Conservation (phyloP, 768 basidiomycete genomes). For the Suillus paluster region DNA sequence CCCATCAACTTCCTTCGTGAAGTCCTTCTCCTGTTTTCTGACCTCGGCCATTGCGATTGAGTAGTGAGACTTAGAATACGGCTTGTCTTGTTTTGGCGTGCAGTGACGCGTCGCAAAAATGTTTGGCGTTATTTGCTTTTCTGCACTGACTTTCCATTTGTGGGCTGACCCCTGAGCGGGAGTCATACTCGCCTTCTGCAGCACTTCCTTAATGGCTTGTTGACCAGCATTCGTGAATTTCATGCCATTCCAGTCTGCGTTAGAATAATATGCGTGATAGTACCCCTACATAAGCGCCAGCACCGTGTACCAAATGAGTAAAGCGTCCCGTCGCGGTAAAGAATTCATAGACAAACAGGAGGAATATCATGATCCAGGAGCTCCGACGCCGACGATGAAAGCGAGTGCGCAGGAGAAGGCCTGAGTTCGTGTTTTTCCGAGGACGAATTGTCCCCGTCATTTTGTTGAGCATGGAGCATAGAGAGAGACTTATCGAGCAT, state of each 20-base stretch:
- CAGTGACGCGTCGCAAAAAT: constrained; percentile 68
- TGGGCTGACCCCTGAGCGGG: constrained; percentile 25
- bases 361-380: constrained; percentile 37
- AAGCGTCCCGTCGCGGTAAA: constrained; percentile 38
- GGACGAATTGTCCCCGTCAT: constrained; percentile 30
- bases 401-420: constrained; percentile 25
- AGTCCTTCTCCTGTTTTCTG: constrained; percentile 89
- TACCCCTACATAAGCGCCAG: constrained; percentile 52
- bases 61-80: constrained; percentile 45
- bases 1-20: constrained; percentile 78
- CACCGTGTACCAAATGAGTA: constrained; percentile 50
- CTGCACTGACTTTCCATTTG: constrained; percentile 17
- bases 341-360: constrained; percentile 57
- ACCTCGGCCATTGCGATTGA: constrained; percentile 72
- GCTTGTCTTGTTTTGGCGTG: constrained; percentile 33
- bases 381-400: constrained; percentile 31
- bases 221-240: constrained; percentile 16
- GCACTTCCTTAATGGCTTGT: constrained; percentile 2
- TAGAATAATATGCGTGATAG: constrained; percentile 43
- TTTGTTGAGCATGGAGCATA: constrained; percentile 36
- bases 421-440: constrained; percentile 35
- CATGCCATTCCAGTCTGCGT: constrained; percentile 32
- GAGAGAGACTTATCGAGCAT: constrained; percentile 41
- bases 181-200: neutral
- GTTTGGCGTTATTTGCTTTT: constrained; percentile 45